These are phyloP conservation scores for Ilyonectria mors-panacis DNA, from an alignment of 2,329 filamentous ascomycete genomes.

Conservation along the genomic window DNA sequence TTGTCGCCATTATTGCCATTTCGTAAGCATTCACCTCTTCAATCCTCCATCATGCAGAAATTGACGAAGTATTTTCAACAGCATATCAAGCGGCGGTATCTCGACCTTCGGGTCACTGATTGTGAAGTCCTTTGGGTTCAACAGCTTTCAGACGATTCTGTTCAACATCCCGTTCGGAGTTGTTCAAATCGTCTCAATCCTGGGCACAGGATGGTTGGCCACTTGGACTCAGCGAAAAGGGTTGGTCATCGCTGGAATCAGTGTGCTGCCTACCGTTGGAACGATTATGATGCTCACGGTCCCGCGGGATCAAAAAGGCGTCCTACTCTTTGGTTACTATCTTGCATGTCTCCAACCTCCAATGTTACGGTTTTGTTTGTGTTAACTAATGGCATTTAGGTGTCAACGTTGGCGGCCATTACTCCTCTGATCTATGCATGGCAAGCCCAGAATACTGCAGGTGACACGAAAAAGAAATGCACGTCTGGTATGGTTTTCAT, in stretches of 20 bases:
- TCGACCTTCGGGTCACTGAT: constrained; percentile 71
- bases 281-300: constrained; percentile 64
- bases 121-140: constrained; percentile 69
- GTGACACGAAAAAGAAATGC: constrained; percentile 75
- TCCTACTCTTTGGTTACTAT: constrained; percentile 68
- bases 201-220: constrained; percentile 66
- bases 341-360: constrained; percentile 38
- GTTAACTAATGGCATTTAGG: too few species aligned
- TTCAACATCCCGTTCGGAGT: constrained; percentile 73
- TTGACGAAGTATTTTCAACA: too few species aligned
- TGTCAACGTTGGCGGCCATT: neutral
- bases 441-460: constrained; percentile 70
- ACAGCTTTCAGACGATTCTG: constrained; percentile 66
- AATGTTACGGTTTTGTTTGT: too few species aligned
- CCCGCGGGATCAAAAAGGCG: constrained; percentile 60
- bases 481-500: constrained; percentile 70
- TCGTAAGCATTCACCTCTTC: constrained; percentile 47
- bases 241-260: constrained; percentile 65
- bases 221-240: constrained; percentile 67
- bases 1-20: constrained; percentile 63
- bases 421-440: constrained; percentile 65
- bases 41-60: too few species aligned
- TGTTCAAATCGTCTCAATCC: constrained; percentile 71
- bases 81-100: constrained; percentile 62
- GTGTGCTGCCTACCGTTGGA: constrained; percentile 64